Base-by-base conservation (phyloP, 2,329 filamentous ascomycete species). In the Coniella vitis region DNA sequence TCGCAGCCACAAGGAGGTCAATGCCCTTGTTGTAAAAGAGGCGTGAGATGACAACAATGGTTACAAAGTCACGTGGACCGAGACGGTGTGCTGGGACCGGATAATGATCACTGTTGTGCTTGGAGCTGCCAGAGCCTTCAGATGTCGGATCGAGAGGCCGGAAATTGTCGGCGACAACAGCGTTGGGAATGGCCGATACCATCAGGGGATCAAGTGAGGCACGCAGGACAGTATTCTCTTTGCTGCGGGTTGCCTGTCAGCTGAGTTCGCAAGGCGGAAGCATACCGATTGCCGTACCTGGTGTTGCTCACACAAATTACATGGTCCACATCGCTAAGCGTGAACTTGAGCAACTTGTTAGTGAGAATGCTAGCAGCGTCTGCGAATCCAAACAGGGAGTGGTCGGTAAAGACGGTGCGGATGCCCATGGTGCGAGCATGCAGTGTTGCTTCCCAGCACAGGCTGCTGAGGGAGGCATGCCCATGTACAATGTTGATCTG, bases 1-100 rank as follows among this genome's bases (percentile, higher is more conserved):
- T 95, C 4, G 90, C 89, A 10, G 91, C 93, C 20, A 95, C 95
- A n/a, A 98, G 78, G 0, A 98, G 79, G 64, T 98, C 94, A 1
- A 89, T 97, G 52, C 93, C 93, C 65, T 98, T 98, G 69, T 98
- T 98, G 69, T 97, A 97, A 68, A 97, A 98, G 1, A 98, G 81
- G 17, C 93, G 88, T 8, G 90, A 96, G 54, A 98, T 95, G 17
- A 98, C 91, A 2, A 98, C 89, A 51, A 98, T 96, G 7, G 90
- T 96, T 60, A 98, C 91, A 10, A 83, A 86, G 59, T 96, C 91
- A 55, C 88, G 77, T 0, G 90, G 87, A 0, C 87, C 86, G 3
- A 95, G 76, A 7, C 81, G 81, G 47, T 83, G 83, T 3, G 82
- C 80, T 0, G 82, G 76, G 16, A 53, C 51, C 9, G 76, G 69